phyloP scores from a whole-genome alignment of 2,329 filamentous ascomycete genomes.

The Blastomyces silverae region DNA sequence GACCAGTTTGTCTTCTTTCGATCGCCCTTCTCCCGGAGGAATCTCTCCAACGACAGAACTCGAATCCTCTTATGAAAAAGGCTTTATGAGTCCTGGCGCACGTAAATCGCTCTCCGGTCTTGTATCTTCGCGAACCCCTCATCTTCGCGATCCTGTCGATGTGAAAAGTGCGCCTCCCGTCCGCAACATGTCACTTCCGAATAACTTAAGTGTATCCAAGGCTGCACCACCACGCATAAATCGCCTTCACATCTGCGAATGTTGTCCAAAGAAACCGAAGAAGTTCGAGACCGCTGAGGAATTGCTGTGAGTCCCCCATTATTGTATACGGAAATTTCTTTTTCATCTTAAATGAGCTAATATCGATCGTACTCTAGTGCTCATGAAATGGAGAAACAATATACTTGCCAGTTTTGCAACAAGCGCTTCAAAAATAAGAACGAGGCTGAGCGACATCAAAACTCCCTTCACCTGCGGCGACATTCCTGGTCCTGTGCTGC shows the following conservation, averaged over 20 bases:
- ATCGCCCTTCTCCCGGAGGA: slow-evolving; percentile 54
- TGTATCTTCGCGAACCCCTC: slow-evolving; percentile 32
- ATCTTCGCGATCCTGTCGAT: slow-evolving; percentile 36
- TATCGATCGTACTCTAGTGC: slow-evolving; percentile 47
- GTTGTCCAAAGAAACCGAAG: slow-evolving; percentile 94
- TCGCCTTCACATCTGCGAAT: slow-evolving; percentile 72
- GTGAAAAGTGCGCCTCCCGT: slow-evolving; percentile 34
- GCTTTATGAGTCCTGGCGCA: slow-evolving; percentile 44
- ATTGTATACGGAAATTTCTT: not conserved
- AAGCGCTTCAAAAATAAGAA: slow-evolving; percentile 99
- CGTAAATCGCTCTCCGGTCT: slow-evolving; percentile 39
- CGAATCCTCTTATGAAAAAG: slow-evolving; percentile 49
- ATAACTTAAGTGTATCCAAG: slow-evolving; percentile 31
- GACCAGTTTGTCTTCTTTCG: slow-evolving; percentile 57
- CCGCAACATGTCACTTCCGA: slow-evolving; percentile 46
- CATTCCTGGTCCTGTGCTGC: slow-evolving; percentile 98
- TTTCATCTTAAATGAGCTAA: not conserved
- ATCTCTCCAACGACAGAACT: slow-evolving; percentile 54
- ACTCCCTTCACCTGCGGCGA: slow-evolving; percentile 81
- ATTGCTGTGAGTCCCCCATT: slow-evolving; percentile 58
- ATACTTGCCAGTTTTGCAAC: slow-evolving; percentile 83
- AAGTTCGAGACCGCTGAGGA: slow-evolving; percentile 84
- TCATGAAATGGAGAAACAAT: slow-evolving; percentile 94
- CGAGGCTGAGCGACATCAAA: slow-evolving; percentile 92
- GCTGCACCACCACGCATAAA: slow-evolving; percentile 44